These are phyloP conservation scores for Rhododendron ovatum DNA, from an alignment of 148 eudicot genomes.

Conservation along the genomic window DNA sequence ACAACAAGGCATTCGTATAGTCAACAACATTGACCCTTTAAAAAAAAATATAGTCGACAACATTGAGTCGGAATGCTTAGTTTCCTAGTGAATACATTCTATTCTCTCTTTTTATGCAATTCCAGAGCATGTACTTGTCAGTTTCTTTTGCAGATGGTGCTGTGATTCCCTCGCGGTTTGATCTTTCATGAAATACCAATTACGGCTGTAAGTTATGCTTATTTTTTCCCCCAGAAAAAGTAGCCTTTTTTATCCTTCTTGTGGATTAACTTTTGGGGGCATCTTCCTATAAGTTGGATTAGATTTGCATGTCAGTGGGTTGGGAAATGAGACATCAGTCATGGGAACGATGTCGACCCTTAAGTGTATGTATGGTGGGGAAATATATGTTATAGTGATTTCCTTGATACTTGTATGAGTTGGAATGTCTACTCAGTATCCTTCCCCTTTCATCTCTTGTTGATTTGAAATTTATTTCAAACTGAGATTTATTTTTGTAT, in stretches of 20 bases:
- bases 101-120: background rate
- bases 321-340: constrained; percentile 3
- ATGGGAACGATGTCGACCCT: background rate
- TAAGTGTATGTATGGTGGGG: background rate
- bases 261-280: background rate
- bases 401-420: background rate
- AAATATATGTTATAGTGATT: background rate
- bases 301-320: background rate
- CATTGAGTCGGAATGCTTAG: background rate
- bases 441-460: background rate
- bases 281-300: background rate
- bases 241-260: background rate
- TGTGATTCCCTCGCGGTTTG: constrained; percentile 94
- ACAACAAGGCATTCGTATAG: background rate
- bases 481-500: background rate
- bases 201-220: constrained; percentile 58
- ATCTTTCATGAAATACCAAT: constrained; percentile 83
- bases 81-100: background rate
- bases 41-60: background rate
- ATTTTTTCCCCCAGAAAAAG: background rate
- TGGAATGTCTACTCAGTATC: background rate
- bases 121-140: background rate
- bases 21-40: background rate
- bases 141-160: constrained; percentile 58
- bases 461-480: background rate